phyloP scores from a whole-genome alignment of 805 yeast species.

The Candida easanensis region DNA sequence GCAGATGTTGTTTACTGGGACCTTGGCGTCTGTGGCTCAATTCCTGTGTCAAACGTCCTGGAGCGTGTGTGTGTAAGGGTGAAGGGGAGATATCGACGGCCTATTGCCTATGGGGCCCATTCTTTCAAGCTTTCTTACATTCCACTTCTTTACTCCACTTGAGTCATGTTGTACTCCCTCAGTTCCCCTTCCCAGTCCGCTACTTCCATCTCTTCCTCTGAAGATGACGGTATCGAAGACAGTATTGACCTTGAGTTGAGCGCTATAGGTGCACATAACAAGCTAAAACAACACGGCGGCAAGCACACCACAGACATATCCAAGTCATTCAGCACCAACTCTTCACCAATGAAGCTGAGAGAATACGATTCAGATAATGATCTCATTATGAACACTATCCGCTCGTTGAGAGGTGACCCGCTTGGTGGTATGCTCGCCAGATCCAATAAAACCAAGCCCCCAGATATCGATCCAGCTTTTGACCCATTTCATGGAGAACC shows the following conservation, averaged over 20 bases:
- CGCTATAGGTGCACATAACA: background rate
- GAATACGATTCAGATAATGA: slow-evolving; percentile 7
- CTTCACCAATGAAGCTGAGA: slow-evolving; percentile 1
- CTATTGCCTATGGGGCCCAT: too few relatives aligned
- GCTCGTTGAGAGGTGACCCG: slow-evolving; percentile 5
- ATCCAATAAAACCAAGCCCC: background rate
- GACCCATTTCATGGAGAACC: slow-evolving; percentile 6
- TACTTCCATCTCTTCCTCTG: background rate
- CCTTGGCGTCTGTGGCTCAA: too few relatives aligned
- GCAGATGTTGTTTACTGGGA: too few relatives aligned
- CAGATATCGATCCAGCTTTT: slow-evolving; percentile 3
- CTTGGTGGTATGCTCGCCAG: slow-evolving; percentile 1
- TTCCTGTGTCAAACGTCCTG: too few relatives aligned
- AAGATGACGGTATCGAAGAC: slow-evolving; percentile 1
- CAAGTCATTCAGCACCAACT: background rate
- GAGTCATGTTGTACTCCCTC: slow-evolving; percentile 3
- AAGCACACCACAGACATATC: background rate
- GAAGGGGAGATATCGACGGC: too few relatives aligned
- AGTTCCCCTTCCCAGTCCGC: slow-evolving; percentile 8
- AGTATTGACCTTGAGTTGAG: slow-evolving; percentile 5
- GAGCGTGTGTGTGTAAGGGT: too few relatives aligned
- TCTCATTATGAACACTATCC: slow-evolving; percentile 3
- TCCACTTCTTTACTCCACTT: background rate
- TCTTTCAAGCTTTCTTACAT: too few relatives aligned
- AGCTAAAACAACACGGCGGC: background rate